Base-by-base conservation (phyloP, 179 eudicot genomes). In the Spergularia azorica region DNA sequence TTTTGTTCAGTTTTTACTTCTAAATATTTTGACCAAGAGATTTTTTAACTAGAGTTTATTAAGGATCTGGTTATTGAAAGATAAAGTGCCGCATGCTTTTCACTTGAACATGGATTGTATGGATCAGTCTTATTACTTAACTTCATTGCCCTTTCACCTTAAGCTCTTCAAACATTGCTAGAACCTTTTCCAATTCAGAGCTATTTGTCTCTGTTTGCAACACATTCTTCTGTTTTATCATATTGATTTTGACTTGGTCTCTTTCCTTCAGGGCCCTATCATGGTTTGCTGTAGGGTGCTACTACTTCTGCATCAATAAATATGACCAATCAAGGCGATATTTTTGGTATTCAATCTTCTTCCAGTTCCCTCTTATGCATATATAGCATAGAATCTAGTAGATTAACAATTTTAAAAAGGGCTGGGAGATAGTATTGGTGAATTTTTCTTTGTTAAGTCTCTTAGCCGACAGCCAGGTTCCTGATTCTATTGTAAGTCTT, bases 201-300 rank as follows among this genome's bases (percentile, higher is more conserved):
- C 50, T 48, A 41, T 48, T 18, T 43, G 20, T 55, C 62, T 71
- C 32, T 70, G n/a, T 48, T 58, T 36, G 59, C 4, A 13, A 59
- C 5, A 43, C 32, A 13, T 55, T 71, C 43, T 58, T 32, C 13
- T 57, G 1, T 57, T 58, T 32, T 17, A 59, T 56, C 32, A 57
- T 39, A 9, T 6, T 26, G 32, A 26, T 46, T 13, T 77, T 65
- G 38, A 73, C 55, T 73, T 78, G 77, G 62, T 65, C 69, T 75
- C 58, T 46, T 67, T 79, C 15, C 67, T 70, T 10, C 84, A 95
- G 99, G 90, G 97, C 98, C 67, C 76, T 91, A 73, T 91, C 99
- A 81, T 95, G 98, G 99, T 95, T 95, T 87, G 99, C 99, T 78
- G 97, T 95, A 56, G 99, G 98, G 74, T 95, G 99, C 90, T 95